Evolutionary conservation across 331 rosid species (phyloP), one percentile per base, ranked within the genome.

Genomic region (Saraca asoca): DNA sequence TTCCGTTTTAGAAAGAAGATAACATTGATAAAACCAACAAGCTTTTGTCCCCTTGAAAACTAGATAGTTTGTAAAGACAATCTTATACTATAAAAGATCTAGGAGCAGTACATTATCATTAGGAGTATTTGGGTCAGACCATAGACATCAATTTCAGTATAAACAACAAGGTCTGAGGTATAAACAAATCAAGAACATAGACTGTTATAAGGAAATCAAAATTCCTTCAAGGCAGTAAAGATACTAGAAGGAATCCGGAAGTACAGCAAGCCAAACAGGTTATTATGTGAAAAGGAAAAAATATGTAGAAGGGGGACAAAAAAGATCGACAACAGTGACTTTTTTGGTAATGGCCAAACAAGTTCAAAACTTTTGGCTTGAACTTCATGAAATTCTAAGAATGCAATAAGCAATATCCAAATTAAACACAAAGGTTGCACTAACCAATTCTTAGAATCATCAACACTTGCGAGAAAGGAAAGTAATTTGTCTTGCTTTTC

Each of bases 401-500:
- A 50, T 16, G 65, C 43, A 58, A n/a, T 6, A 31, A 68, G 17
- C n/a, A 59, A 73, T 54, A 42, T 9, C 5, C 19, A 37, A 54
- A 43, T 1, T 5, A 31, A 10, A 60, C 41, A 55, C 52, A 60
- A 20, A 34, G 10, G 66, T 39, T 39, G 70, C 65, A 63, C 85
- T 52, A 42, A 93, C 98, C 98, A 93, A 75, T 66, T 90, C 69
- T 86, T 88, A 31, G 95, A 75, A 79, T 93, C 91, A 51, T 93
- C 98, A 44, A 83, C 91, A 19, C 76, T 84, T 7, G 85, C 88
- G 24, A 93, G 90, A 81, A 86, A 88, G 50, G 92, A 81, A 43
- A 67, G 88, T 71, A 93, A 77, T 85, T 77, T 90, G 76, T 88
- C 98, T 68, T 75, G 86, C 45, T 78, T 88, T 52, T 84, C 96